A percentile compares a stretch with the other conserved stretches of the same genome.
phyloP scores from a whole-genome alignment of 495 filamentous ascomycete genomes.

The Aspergillus bertholletiae region DNA sequence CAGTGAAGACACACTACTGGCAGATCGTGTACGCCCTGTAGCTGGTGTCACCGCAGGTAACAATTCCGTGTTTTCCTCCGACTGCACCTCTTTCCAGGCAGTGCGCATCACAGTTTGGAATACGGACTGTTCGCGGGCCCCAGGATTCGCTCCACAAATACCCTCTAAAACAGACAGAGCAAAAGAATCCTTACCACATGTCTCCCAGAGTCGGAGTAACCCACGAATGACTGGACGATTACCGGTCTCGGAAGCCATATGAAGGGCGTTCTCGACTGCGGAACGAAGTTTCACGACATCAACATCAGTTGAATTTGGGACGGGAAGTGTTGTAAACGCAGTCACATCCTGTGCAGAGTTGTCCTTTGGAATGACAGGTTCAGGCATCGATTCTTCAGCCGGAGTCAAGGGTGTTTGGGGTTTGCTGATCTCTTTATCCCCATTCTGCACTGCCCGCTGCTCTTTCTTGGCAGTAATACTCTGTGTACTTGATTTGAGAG shows the following conservation, averaged over 20 bases:
- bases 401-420: slow-evolving; percentile 14
- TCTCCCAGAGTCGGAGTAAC: slow-evolving; percentile 25
- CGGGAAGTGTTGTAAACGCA: slow-evolving; percentile 18
- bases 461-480: slow-evolving; percentile 18
- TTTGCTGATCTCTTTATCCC: slow-evolving; percentile 13
- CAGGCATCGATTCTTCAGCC: slow-evolving; percentile 11
- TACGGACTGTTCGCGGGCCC: slow-evolving; percentile 16
- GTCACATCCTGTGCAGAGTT: slow-evolving; percentile 11
- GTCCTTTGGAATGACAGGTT: background rate
- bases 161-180: slow-evolving; percentile 22
- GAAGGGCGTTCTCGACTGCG: slow-evolving; percentile 20
- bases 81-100: slow-evolving; percentile 17
- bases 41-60: slow-evolving; percentile 4
- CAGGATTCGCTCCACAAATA: slow-evolving; percentile 22
- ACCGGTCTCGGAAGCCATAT: slow-evolving; percentile 19
- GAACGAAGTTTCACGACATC: slow-evolving; percentile 25
- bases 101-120: slow-evolving; percentile 26
- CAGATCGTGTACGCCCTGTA: slow-evolving; percentile 23
- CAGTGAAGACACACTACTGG: slow-evolving; percentile 43
- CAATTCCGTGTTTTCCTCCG: slow-evolving; percentile 7
- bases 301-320: slow-evolving; percentile 18
- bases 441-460: slow-evolving; percentile 8
- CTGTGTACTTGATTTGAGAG: slow-evolving; percentile 16
- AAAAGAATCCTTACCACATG: slow-evolving; percentile 23
- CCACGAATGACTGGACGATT: slow-evolving; percentile 25